phyloP scores from a whole-genome alignment of 495 filamentous ascomycete species.

The Trichoderma erinaceum region DNA sequence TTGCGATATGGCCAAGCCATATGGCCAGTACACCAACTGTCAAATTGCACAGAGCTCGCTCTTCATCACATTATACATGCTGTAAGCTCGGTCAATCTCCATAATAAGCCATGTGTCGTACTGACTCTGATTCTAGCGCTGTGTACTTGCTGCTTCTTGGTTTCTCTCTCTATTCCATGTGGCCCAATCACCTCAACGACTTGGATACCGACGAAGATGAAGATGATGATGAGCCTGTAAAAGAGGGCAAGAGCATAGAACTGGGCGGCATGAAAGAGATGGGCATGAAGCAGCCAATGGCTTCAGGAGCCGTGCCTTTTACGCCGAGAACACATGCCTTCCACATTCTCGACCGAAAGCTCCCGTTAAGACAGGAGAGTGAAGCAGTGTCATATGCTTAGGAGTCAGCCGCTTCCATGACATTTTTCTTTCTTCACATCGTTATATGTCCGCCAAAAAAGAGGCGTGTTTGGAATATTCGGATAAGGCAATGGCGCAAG shows the following conservation, averaged over 20 bases:
- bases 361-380: conserved; percentile 31
- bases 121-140: conserved; percentile 28
- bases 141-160: conserved; percentile 52
- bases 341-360: conserved; percentile 45
- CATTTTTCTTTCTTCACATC: not conserved
- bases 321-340: conserved; percentile 52
- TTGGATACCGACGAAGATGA: conserved; percentile 32
- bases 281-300: conserved; percentile 14
- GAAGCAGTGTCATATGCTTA: not conserved
- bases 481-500: not conserved
- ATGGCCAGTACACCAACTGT: conserved; percentile 59
- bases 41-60: conserved; percentile 70
- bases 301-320: conserved; percentile 31
- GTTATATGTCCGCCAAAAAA: not conserved
- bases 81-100: conserved; percentile 49
- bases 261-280: conserved; percentile 37
- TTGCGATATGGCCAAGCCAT: conserved; percentile 57
- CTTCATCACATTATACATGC: conserved; percentile 60
- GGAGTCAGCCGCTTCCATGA: not conserved
- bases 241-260: conserved; percentile 31
- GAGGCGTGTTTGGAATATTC: not conserved
- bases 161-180: conserved; percentile 55
- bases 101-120: not conserved
- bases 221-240: conserved; percentile 29
- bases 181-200: conserved; percentile 45